Evolutionary conservation across 352 stramenopile genomes (phyloP).

Genomic region (Blastocystis sp.): DNA sequence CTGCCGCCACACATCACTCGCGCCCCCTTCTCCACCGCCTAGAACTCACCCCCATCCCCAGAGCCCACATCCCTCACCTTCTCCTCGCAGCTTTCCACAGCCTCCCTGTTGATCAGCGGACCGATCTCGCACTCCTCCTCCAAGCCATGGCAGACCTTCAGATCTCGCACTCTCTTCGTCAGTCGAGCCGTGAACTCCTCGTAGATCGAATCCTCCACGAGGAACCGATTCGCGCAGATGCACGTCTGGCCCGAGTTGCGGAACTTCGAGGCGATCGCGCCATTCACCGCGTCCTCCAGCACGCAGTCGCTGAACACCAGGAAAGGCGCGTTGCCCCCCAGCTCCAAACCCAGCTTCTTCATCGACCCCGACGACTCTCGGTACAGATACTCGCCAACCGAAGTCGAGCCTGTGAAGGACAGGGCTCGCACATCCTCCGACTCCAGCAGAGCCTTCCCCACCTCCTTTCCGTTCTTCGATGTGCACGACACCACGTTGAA

Average conservation of each 20-base stretch:
- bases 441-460: conserved; percentile 74
- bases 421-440: conserved; percentile 73
- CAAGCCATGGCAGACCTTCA: conserved; percentile 80
- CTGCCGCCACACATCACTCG: conserved; percentile 75
- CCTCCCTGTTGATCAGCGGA: conserved; percentile 83
- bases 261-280: conserved; percentile 73
- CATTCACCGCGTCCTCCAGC: conserved; percentile 68
- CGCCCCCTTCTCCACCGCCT: conserved; percentile 82
- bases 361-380: conserved; percentile 69
- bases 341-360: conserved; percentile 74
- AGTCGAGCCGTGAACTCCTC: conserved; percentile 82
- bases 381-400: conserved; percentile 75
- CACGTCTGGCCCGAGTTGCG: conserved; percentile 73
- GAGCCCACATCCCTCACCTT: neutral
- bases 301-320: conserved; percentile 79
- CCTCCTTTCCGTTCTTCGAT: conserved; percentile 67
- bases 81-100: conserved; percentile 74
- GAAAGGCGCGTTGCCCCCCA: conserved; percentile 78
- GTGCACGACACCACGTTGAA: conserved; percentile 77
- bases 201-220: conserved; percentile 84
- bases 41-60: conserved; percentile 70
- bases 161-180: conserved; percentile 70
- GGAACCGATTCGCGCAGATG: conserved; percentile 76
- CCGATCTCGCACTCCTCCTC: conserved; percentile 76
- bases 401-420: conserved; percentile 80